Base-by-base conservation (phyloP, 768 basidiomycete genomes). In the Kwoniella botswanensis region DNA sequence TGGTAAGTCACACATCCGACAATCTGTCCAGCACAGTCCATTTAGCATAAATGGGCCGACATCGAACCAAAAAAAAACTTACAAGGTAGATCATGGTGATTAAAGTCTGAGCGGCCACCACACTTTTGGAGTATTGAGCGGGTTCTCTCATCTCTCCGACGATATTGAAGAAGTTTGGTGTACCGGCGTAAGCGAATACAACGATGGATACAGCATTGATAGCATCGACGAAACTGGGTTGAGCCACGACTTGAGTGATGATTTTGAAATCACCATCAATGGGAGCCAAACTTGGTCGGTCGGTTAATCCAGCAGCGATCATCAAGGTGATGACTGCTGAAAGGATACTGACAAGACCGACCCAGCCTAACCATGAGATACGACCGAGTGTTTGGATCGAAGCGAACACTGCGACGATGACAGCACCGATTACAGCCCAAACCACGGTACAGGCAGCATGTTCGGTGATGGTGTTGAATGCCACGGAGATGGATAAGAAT, bases 391-490 rank as follows among this genome's bases (percentile, higher is more conserved):
- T 82, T 17, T 77, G 81, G 21, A 82, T 73, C 3, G 77, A 75
- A 6, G 81, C 74, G 65, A 81, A 57, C 56, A 72, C 65, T 61
- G 71, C 70, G 54, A 71, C 70, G 50, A 79, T 65, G 74, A 83
- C 56, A 15, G 79, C 76, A 13, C 75, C 79, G 65, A 84, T 75
- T 2, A 74, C 81, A 17, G 80, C 82, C n/a, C 79, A 85, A 41
- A 80, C 82, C 52, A 82, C 82, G 6, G 83, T 84, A 71, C 84
- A 85, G 1, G 83, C 78, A 12, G 76, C 82, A 67, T 84, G 82
- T 21, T 68, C 60, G 24, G 81, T 77, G 21, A 84, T 75, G 53
- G 82, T 78, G 76, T 84, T 84, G 63, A 84, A 74, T 1, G 85
- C 82, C 70, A 83, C 82, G 1, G 83, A 82, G 44, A 83, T 71